Evolutionary conservation across 164 flowering plant genomes (phyloP).

Genomic region (Chimonanthus salicifolius): DNA sequence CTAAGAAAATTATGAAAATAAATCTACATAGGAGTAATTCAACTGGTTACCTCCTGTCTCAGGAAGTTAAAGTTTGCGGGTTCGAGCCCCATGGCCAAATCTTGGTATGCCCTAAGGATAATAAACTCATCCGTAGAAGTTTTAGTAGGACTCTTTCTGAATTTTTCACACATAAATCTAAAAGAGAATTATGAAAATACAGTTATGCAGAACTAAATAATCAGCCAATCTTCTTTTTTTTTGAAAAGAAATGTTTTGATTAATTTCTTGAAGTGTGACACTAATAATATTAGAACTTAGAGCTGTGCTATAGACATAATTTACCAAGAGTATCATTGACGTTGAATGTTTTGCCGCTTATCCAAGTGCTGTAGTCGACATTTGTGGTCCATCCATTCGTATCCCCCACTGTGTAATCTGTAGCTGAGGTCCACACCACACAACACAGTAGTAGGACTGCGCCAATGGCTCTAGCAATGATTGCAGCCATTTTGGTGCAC

Average conservation of each 20-base stretch:
- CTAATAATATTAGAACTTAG: background rate
- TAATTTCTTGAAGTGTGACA: background rate
- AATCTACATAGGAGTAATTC: too few relatives aligned
- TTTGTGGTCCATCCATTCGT: constrained; percentile 33
- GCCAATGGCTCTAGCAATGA: constrained; percentile 4
- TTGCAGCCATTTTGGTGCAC: background rate
- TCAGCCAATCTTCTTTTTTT: background rate
- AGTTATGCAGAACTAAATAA: too few relatives aligned
- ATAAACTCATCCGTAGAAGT: too few relatives aligned
- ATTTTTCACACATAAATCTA: too few relatives aligned
- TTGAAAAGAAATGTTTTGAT: background rate
- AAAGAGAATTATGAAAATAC: too few relatives aligned
- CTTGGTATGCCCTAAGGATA: too few relatives aligned
- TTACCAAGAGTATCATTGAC: constrained; percentile 44
- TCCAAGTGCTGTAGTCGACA: constrained; percentile 41
- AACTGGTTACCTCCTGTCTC: too few relatives aligned
- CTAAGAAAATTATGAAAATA: too few relatives aligned
- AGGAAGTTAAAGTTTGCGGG: too few relatives aligned
- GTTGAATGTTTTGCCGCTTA: constrained; percentile 31
- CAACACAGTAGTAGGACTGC: constrained; percentile 10
- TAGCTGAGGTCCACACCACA: constrained; percentile 19
- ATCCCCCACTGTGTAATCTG: constrained; percentile 42
- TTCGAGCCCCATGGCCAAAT: too few relatives aligned
- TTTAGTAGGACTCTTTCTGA: too few relatives aligned
- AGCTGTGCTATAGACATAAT: background rate